Evolutionary conservation across 805 yeast genomes (phyloP).

Genomic region (Barnettozyma vustinii): DNA sequence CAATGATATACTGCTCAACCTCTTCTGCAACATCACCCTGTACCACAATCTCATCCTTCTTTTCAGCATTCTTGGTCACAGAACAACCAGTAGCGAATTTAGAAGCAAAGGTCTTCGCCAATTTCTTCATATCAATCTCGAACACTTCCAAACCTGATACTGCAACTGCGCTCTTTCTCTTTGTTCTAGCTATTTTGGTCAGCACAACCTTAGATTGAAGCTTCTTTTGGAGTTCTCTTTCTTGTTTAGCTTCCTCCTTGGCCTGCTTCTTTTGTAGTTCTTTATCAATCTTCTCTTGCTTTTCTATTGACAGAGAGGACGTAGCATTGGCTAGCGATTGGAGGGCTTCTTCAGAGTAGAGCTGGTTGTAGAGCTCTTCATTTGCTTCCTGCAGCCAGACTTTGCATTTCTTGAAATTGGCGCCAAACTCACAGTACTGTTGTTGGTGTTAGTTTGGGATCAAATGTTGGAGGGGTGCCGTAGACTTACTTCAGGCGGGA

Average conservation of each 20-base stretch:
- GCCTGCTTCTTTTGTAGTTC: slow-evolving; percentile 81
- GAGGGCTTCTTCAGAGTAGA: slow-evolving; percentile 56
- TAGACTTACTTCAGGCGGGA: slow-evolving; percentile 58
- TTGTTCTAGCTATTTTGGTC: slow-evolving; percentile 85
- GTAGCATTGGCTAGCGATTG: slow-evolving; percentile 42
- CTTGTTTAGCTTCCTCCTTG: slow-evolving; percentile 80
- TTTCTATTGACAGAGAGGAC: slow-evolving; percentile 62
- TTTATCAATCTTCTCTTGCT: slow-evolving; percentile 75
- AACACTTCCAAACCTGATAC: slow-evolving; percentile 85
- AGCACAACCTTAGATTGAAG: slow-evolving; percentile 75
- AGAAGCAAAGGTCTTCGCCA: slow-evolving; percentile 87
- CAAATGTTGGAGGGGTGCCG: neutral
- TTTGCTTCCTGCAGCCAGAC: slow-evolving; percentile 68
- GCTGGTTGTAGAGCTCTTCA: slow-evolving; percentile 46
- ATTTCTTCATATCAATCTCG: slow-evolving; percentile 82
- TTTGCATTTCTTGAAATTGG: slow-evolving; percentile 73
- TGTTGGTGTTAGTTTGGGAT: neutral
- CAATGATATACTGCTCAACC: slow-evolving; percentile 70
- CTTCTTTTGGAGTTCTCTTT: slow-evolving; percentile 74
- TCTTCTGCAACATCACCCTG: slow-evolving; percentile 96
- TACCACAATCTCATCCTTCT: slow-evolving; percentile 84
- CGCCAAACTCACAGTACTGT: slow-evolving; percentile 85
- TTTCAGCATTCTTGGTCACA: slow-evolving; percentile 83
- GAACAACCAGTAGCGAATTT: slow-evolving; percentile 96
- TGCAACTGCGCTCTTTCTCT: slow-evolving; percentile 81